Conservation (phyloP, 257 asterid genomes). For the Mitragyna speciosa region DNA sequence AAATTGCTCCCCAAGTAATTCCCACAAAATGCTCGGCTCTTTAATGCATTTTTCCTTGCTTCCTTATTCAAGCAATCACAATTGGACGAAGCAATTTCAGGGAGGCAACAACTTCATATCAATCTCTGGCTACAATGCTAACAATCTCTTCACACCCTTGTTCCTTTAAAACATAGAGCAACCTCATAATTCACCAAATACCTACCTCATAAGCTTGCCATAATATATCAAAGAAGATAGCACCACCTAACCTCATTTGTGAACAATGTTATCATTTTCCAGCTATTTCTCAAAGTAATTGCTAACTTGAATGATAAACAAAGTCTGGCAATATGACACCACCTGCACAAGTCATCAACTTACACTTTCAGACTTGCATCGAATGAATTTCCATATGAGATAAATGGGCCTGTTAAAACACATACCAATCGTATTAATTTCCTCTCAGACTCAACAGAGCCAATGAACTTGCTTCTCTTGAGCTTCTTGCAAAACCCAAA, state of each 20-base stretch:
- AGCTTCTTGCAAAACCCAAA: neutral
- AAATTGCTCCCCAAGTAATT: neutral
- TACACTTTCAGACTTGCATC: neutral
- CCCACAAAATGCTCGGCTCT: neutral
- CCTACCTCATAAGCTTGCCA: neutral
- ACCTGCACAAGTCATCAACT: neutral
- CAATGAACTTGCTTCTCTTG: neutral
- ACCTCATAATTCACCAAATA: neutral
- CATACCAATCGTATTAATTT: neutral
- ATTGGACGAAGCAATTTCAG: neutral
- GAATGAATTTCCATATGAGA: neutral
- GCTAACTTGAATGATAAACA: neutral
- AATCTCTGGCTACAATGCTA: neutral
- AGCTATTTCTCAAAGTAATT: neutral
- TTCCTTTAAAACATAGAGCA: neutral
- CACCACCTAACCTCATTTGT: neutral
- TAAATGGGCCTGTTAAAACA: neutral
- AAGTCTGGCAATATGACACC: neutral
- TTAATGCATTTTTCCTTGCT: neutral
- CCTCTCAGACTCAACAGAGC: neutral
- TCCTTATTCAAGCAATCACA: neutral
- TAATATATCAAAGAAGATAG: neutral
- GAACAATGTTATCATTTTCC: neutral
- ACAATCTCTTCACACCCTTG: neutral
- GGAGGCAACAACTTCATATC: neutral